Percentiles rank a stretch among this genome's conserved stretches.
Conservation (phyloP, 1,284 basidiomycete genomes). For the Cutaneotrichosporon mucoides region DNA sequence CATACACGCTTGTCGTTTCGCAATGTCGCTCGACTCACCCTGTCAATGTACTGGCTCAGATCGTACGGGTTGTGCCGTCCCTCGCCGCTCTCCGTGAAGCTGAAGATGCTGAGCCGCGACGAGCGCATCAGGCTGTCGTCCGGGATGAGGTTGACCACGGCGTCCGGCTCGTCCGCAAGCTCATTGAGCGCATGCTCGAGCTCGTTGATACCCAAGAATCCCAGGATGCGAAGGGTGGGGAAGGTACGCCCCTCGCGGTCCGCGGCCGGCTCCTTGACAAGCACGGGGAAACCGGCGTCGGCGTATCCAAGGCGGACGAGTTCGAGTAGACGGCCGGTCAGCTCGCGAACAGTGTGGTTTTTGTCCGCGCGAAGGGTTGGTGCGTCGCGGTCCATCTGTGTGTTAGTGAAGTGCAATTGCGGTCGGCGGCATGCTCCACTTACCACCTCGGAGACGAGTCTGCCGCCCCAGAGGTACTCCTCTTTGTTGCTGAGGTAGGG, state of each 20-base stretch:
- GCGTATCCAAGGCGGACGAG: constrained; percentile 39
- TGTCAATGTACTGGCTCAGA: constrained; percentile 84
- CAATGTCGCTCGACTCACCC: constrained; percentile 52
- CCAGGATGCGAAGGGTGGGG: constrained; percentile 62
- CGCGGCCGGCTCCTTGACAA: constrained; percentile 54
- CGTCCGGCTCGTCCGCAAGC: constrained; percentile 67
- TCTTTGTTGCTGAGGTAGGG: constrained; percentile 89
- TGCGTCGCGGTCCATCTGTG: constrained; percentile 53
- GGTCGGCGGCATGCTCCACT: constrained; percentile 37
- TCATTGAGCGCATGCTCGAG: constrained; percentile 78
- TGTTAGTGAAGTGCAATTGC: constrained; percentile 6
- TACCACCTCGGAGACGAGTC: constrained; percentile 71
- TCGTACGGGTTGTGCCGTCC: constrained; percentile 64
- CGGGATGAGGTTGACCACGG: constrained; percentile 61
- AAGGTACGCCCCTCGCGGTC: constrained; percentile 27
- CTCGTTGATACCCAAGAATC: constrained; percentile 87
- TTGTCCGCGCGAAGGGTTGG: constrained; percentile 43
- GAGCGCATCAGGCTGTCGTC: constrained; percentile 27
- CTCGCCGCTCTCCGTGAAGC: constrained; percentile 39
- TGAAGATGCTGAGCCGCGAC: constrained; percentile 36
- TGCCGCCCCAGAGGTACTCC: constrained; percentile 77
- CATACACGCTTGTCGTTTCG: too few species aligned
- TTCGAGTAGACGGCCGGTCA: constrained; percentile 43
- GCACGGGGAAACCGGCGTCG: constrained; percentile 87
- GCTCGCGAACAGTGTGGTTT: constrained; percentile 38